Base-by-base conservation (phyloP, 2,329 filamentous ascomycete species). In the Didymosphaeria variabile region DNA sequence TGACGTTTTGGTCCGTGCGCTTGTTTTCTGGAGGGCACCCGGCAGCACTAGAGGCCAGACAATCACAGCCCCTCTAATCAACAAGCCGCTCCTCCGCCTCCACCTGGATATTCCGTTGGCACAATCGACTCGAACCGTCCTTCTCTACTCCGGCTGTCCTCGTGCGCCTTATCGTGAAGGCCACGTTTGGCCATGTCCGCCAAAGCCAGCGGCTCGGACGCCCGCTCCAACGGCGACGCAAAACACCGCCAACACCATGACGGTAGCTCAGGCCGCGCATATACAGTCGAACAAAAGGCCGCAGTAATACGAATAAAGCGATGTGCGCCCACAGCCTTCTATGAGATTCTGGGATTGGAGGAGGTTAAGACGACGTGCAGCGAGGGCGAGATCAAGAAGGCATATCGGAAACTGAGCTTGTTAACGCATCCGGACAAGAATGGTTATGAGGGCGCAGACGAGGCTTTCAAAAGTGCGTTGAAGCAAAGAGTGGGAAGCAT, bases 351-450 rank as follows among this genome's bases (percentile, higher is more conserved):
- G 34, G 89, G 89, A 23, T 81, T 97, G 52, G 86, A 90, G 70
- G 83, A 84, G 65, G 83, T 90, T 42, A 85, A 86, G 70, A 81
- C 85, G 59, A 87, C 88, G 21, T 90, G 87, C 72, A 88, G 88
- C 52, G 94, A 98, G 70, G 80, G 84, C 64, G 94, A 98, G 73
- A 93, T 99, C 77, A 99, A 98, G 80, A 98, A 98, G 83, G 94
- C 95, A 7, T 99, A 99, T 81, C 88, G 94, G 74, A 98, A 97
- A 82, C 86, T 96, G 77, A 95, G 91, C 76, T 83, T 99, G 72
- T 85, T 98, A 74, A 99, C 95, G 61, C 95, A 99, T 84, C 95
- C 95, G 65, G 95, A 99, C 84, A 99, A 99, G 84, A 99, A 99
- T 85, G 94, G 94, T 54, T 94, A 97, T 78, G 90, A 94, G 40